Percentiles rank a stretch among this genome's conserved stretches.
These are phyloP conservation scores for Pyricularia sp. DNA, from an alignment of 2,329 filamentous ascomycete species.

Conservation along the genomic window DNA sequence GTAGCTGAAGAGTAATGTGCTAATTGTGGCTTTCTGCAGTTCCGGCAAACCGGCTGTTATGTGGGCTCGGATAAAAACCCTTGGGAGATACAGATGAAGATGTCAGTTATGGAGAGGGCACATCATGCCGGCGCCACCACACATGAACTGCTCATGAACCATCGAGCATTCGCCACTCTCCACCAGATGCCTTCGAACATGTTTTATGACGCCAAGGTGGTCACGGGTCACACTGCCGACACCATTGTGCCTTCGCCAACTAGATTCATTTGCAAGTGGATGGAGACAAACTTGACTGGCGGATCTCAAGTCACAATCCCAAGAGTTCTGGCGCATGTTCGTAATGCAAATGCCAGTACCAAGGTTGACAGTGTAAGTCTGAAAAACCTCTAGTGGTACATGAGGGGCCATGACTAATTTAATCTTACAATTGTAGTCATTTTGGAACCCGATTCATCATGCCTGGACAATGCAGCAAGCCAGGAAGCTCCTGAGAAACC, in stretches of 20 bases:
- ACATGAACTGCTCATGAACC: slow-evolving; percentile 16
- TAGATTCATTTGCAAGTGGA: slow-evolving; percentile 9
- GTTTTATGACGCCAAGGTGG: slow-evolving; percentile 27
- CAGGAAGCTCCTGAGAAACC: slow-evolving; percentile 17
- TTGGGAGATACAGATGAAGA: slow-evolving; percentile 10
- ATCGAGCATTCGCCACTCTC: slow-evolving; percentile 16
- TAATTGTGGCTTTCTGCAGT: slow-evolving; percentile 3
- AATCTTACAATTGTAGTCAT: slow-evolving; percentile 15
- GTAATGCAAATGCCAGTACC: background rate
- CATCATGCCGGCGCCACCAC: slow-evolving; percentile 10
- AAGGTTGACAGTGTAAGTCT: slow-evolving; percentile 1
- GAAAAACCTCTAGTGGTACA: background rate
- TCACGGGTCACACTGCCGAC: slow-evolving; percentile 13
- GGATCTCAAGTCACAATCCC: slow-evolving; percentile 17
- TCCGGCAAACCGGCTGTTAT: slow-evolving; percentile 30
- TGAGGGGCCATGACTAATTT: background rate
- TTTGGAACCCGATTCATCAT: slow-evolving; percentile 26
- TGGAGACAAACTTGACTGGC: slow-evolving; percentile 6
- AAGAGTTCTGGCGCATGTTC: slow-evolving; percentile 20
- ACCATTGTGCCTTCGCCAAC: slow-evolving; percentile 8
- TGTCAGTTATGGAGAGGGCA: slow-evolving; percentile 16
- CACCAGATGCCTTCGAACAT: slow-evolving; percentile 27
- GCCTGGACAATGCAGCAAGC: slow-evolving; percentile 22
- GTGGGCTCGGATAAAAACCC: slow-evolving; percentile 13
- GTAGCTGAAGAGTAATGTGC: background rate